Percentiles rank a stretch among this genome's conserved stretches.
Evolutionary conservation across 2,329 filamentous ascomycete genomes (phyloP).

Genomic region (Talaromyces piceae): DNA sequence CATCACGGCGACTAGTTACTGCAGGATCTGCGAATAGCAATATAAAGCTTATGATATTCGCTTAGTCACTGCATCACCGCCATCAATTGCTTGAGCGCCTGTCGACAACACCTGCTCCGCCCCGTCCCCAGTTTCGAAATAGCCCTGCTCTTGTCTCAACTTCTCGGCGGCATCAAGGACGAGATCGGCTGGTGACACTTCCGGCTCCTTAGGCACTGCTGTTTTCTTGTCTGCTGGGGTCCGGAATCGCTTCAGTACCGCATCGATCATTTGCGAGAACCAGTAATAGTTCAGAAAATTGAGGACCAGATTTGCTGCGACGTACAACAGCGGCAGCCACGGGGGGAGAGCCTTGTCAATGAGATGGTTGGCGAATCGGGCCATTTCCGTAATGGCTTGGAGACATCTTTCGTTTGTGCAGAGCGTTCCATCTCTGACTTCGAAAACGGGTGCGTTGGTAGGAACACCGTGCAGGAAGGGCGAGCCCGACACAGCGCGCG

Average conservation of each 20-base stretch:
- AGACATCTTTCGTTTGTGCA: constrained; percentile 34
- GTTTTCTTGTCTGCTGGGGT: constrained; percentile 21
- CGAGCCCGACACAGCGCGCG: constrained; percentile 25
- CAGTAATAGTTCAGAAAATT: constrained; percentile 59
- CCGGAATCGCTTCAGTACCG: constrained; percentile 56
- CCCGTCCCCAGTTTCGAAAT: constrained; percentile 20
- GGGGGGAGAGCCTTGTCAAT: constrained; percentile 39
- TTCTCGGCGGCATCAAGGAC: constrained; percentile 24
- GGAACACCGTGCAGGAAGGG: constrained; percentile 21
- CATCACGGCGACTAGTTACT: too few relatives aligned
- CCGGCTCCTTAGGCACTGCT: constrained; percentile 8
- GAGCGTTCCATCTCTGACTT: constrained; percentile 23
- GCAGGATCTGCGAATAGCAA: too few relatives aligned
- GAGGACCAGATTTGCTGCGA: constrained; percentile 52
- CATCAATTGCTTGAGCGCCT: constrained; percentile 1
- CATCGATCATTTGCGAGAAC: constrained; percentile 62
- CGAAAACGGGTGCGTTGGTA: constrained; percentile 29
- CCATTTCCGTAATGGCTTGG: constrained; percentile 39
- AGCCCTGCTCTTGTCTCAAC: constrained; percentile 23
- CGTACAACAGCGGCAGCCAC: constrained; percentile 54
- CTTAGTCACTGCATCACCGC: constrained; percentile 5
- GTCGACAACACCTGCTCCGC: constrained; percentile 9
- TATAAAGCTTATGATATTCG: constrained; percentile 5
- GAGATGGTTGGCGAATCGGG: constrained; percentile 40
- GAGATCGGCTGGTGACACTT: constrained; percentile 22